Percentiles rank a stretch among this genome's conserved stretches.
Conservation (phyloP, 495 filamentous ascomycete species). For the Aspergillus asperescens region DNA sequence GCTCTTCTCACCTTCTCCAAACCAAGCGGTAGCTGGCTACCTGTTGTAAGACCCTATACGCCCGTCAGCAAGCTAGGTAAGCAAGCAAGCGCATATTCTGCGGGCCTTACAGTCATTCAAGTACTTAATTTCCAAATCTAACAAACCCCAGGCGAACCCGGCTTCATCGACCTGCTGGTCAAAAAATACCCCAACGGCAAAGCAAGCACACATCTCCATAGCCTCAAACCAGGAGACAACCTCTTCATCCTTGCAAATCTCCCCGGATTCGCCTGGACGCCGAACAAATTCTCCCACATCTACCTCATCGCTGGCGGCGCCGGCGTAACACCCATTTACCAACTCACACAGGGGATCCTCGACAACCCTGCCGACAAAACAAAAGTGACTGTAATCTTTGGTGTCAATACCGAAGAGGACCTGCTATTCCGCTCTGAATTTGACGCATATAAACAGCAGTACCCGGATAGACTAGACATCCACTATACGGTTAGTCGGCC, state of each 20-base stretch:
- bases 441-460: slow-evolving; percentile 44
- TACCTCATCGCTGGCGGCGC: slow-evolving; percentile 59
- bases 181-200: slow-evolving; percentile 62
- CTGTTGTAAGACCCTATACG: slow-evolving; percentile 55
- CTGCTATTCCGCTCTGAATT: slow-evolving; percentile 54
- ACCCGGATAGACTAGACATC: slow-evolving; percentile 53
- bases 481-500: slow-evolving; percentile 55
- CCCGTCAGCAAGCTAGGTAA: slow-evolving; percentile 52
- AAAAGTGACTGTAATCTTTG: slow-evolving; percentile 59
- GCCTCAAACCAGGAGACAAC: slow-evolving; percentile 53
- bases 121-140: no score
- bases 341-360: slow-evolving; percentile 56
- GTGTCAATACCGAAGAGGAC: slow-evolving; percentile 58
- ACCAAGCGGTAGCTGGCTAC: slow-evolving; percentile 47
- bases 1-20: slow-evolving; percentile 51
- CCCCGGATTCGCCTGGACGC: slow-evolving; percentile 48
- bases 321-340: slow-evolving; percentile 60
- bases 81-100: no score
- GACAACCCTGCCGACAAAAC: slow-evolving; percentile 57
- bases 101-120: no score
- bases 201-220: slow-evolving; percentile 57
- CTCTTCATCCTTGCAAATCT: slow-evolving; percentile 50
- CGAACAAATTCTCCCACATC: slow-evolving; percentile 51
- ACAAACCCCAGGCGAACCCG: slow-evolving; percentile 40
- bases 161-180: slow-evolving; percentile 54